Conservation (phyloP, 2,329 filamentous ascomycete species). For the Xylariales sp. region DNA sequence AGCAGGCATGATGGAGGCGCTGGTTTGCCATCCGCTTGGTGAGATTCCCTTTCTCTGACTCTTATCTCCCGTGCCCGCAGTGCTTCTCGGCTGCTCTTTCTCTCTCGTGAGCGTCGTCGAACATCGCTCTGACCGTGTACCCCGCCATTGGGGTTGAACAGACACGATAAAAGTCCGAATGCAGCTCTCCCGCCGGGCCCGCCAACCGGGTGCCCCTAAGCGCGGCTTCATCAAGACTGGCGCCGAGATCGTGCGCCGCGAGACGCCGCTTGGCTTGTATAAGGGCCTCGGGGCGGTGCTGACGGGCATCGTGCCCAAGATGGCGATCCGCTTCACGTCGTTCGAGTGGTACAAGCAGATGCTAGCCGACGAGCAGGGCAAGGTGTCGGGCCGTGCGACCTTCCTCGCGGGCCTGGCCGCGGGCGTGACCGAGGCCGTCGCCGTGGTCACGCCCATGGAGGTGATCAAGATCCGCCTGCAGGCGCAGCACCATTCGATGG, state of each 20-base stretch:
- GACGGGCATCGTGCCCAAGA: conserved; percentile 96
- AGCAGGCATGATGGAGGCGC: conserved; percentile 98
- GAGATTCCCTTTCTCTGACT: conserved; percentile 23
- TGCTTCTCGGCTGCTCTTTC: conserved; percentile 6
- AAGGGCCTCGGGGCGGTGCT: conserved; percentile 97
- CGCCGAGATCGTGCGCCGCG: conserved; percentile 77
- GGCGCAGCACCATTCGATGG: conserved; percentile 96
- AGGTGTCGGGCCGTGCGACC: conserved; percentile 66
- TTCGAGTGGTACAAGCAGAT: conserved; percentile 93
- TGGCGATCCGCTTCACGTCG: conserved; percentile 97
- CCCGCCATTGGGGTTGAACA: too few relatives aligned
- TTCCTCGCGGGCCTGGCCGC: conserved; percentile 75
- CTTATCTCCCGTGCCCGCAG: conserved; percentile 3
- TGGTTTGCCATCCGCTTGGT: conserved; percentile 92
- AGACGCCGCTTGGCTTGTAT: conserved; percentile 91
- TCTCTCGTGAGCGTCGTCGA: too few relatives aligned
- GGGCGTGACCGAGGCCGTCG: conserved; percentile 93
- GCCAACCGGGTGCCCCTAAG: conserved; percentile 76
- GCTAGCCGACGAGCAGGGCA: conserved; percentile 65
- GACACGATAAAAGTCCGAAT: conserved; percentile 99
- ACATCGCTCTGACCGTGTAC: too few relatives aligned
- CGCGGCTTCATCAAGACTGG: conserved; percentile 88
- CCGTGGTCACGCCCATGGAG: conserved; percentile 97
- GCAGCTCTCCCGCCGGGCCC: conserved; percentile 88
- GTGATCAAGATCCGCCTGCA: conserved; percentile 98